Conservation (phyloP, 2,329 filamentous ascomycete genomes). For the Xylariaceae sp. region DNA sequence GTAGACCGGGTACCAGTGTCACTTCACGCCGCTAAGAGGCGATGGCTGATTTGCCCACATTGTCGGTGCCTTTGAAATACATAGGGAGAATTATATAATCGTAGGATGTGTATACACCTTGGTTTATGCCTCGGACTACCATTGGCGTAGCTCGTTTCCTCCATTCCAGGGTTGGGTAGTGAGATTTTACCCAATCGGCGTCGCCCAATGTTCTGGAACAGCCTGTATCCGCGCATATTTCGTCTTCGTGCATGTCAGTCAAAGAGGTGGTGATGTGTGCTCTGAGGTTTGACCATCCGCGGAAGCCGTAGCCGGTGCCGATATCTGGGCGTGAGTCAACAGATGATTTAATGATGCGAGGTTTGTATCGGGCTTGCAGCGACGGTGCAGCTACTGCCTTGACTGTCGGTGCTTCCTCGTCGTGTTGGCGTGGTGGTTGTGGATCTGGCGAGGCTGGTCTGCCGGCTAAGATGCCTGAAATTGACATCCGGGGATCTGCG, state of each 20-base stretch:
- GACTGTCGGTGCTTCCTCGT: too few relatives aligned
- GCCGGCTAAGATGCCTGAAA: too few relatives aligned
- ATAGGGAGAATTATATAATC: background rate
- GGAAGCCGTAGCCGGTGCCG: background rate
- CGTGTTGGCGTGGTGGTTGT: too few relatives aligned
- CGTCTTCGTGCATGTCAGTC: background rate
- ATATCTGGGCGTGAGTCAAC: background rate
- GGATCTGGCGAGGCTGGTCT: too few relatives aligned
- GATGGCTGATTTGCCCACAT: background rate
- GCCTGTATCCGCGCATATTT: background rate
- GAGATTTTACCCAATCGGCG: background rate
- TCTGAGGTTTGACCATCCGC: background rate
- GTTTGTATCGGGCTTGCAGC: background rate
- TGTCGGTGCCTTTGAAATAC: background rate
- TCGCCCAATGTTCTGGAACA: background rate
- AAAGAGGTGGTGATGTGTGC: background rate
- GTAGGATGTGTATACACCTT: background rate
- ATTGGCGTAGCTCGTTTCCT: background rate
- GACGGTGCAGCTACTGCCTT: too few relatives aligned
- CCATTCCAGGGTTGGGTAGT: background rate
- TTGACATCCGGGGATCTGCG: background rate
- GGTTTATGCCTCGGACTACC: background rate
- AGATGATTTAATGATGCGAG: background rate
- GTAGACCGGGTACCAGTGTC: background rate
- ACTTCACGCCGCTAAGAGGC: background rate